These are phyloP conservation scores for Ceratopteris richardii DNA, from an alignment of 75 land plant genomes.

Conservation along the genomic window DNA sequence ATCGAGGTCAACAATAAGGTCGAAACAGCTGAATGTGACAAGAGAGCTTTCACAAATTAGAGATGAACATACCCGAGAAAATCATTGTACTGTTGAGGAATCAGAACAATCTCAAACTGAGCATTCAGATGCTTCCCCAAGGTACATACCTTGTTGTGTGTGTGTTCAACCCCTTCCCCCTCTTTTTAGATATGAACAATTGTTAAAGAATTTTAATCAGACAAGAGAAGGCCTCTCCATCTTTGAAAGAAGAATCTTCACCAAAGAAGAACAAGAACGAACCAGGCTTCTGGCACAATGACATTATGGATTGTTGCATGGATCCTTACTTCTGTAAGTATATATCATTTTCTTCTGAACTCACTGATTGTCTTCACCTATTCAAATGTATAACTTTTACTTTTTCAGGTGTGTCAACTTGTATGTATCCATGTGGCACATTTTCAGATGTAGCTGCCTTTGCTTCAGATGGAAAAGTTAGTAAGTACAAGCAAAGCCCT, in stretches of 20 bases:
- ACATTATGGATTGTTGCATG: conserved; percentile 66
- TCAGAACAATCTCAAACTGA: background rate
- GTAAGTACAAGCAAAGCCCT: conserved; percentile 61
- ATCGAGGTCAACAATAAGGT: background rate
- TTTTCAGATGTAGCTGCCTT: conserved; percentile 67
- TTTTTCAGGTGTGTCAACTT: conserved; percentile 58
- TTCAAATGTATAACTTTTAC: background rate
- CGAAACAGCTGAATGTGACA: background rate
- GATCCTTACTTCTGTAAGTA: conserved; percentile 80
- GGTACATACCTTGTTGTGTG: no score
- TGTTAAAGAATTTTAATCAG: no score
- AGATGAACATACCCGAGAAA: background rate
- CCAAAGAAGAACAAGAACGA: no score
- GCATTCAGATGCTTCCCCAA: no score
- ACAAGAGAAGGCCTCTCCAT: no score
- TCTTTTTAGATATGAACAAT: no score
- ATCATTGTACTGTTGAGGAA: background rate
- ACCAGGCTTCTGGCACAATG: conserved; percentile 45
- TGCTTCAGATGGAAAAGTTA: conserved; percentile 49
- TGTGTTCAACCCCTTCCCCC: no score
- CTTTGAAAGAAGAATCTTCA: no score
- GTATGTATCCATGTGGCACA: conserved; percentile 83
- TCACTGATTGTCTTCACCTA: background rate
- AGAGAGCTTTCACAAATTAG: background rate
- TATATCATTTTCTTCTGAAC: background rate